These are phyloP conservation scores for Eucalyptus cloeziana DNA, from an alignment of 345 rosid genomes.

Conservation along the genomic window DNA sequence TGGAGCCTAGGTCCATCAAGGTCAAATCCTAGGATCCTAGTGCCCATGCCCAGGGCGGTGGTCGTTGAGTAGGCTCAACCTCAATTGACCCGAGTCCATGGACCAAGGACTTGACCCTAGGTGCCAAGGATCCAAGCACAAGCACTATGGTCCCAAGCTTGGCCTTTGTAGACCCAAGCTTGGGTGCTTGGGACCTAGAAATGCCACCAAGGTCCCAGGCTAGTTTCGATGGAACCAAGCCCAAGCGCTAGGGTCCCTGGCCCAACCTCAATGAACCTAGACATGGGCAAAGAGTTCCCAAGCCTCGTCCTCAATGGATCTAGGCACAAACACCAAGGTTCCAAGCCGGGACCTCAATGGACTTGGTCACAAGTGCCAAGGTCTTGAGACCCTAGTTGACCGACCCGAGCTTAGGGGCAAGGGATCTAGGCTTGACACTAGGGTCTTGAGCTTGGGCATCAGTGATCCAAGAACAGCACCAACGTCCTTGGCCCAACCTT, in stretches of 20 bases:
- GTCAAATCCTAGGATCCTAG: not conserved
- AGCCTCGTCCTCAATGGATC: not conserved
- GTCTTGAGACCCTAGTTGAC: not conserved
- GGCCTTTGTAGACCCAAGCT: not conserved
- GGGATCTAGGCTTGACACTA: not conserved
- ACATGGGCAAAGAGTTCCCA: not conserved
- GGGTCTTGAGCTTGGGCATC: not conserved
- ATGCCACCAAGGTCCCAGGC: not conserved
- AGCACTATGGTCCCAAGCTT: not conserved
- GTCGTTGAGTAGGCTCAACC: not conserved
- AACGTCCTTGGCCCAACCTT: not conserved
- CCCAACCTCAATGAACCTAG: not conserved
- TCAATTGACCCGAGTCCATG: not conserved
- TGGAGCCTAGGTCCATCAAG: not conserved
- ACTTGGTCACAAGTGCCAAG: rapidly evolving
- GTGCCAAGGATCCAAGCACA: not conserved
- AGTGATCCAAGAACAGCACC: not conserved
- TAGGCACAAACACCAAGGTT: not conserved
- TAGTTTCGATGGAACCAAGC: not conserved
- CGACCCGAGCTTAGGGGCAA: rapidly evolving
- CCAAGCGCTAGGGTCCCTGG: rapidly evolving
- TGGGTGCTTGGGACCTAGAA: not conserved
- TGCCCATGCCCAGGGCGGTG: rapidly evolving
- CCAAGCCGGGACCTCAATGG: rapidly evolving
- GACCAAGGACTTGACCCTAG: rapidly evolving